A percentile compares a stretch with the other conserved stretches of the same genome.
Evolutionary conservation across 169 alveolate genomes (phyloP).

Genomic region (Cryptosporidium parvum): DNA sequence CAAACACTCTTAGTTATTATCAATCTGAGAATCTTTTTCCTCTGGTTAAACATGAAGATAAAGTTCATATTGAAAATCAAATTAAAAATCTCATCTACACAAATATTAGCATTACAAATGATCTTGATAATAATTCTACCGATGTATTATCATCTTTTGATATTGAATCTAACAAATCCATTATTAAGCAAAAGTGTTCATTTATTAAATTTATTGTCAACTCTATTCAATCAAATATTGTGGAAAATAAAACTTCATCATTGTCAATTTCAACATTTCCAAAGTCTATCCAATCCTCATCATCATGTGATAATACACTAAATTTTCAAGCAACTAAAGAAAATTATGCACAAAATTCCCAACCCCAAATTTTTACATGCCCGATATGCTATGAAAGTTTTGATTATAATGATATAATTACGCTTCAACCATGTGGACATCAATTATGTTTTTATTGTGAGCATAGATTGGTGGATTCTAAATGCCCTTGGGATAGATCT

Average conservation of each 20-base stretch:
- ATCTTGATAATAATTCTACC: background rate
- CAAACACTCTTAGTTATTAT: background rate
- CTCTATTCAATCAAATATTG: background rate
- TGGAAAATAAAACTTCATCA: background rate
- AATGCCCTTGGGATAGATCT: slow-evolving; percentile 74
- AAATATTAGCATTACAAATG: background rate
- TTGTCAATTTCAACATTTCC: background rate
- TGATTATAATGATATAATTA: background rate
- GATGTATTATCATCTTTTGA: background rate
- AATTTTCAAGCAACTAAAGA: background rate
- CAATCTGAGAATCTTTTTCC: slow-evolving; percentile 6
- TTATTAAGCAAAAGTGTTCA: slow-evolving; percentile 28
- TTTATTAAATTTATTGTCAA: slow-evolving; percentile 4
- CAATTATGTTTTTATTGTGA: slow-evolving; percentile 55
- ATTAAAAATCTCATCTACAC: slow-evolving; percentile 27
- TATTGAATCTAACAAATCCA: slow-evolving; percentile 8
- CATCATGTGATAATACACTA: slow-evolving; percentile 10
- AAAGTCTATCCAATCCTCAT: slow-evolving; percentile 2
- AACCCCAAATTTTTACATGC: slow-evolving; percentile 8
- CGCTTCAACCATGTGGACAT: slow-evolving; percentile 60
- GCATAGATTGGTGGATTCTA: slow-evolving; percentile 31
- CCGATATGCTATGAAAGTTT: slow-evolving; percentile 50
- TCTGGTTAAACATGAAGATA: slow-evolving; percentile 25
- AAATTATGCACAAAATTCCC: background rate
- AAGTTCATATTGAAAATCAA: slow-evolving; percentile 21